Evolutionary conservation across 768 basidiomycete species (phyloP).

Genomic region (Tulasnella sp.): DNA sequence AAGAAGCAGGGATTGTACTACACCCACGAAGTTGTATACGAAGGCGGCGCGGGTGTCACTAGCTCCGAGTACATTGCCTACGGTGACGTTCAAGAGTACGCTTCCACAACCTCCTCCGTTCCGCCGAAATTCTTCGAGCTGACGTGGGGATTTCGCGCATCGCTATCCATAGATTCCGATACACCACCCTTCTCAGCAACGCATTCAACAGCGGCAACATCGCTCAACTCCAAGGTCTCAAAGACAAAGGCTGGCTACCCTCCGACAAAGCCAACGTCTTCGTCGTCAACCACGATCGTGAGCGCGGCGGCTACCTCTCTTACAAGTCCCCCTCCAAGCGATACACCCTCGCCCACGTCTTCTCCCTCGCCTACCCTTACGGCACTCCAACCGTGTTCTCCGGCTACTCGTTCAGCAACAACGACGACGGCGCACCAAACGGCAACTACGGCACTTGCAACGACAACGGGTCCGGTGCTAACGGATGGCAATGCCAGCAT

Average conservation of each 20-base stretch:
- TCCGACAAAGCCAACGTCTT: constrained; percentile 53
- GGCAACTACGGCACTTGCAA: constrained; percentile 33
- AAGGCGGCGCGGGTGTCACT: constrained; percentile 52
- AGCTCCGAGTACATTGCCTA: constrained; percentile 22
- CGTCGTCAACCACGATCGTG: constrained; percentile 31
- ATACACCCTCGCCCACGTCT: constrained; percentile 12
- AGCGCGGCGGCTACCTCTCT: neutral
- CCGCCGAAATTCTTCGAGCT: neutral
- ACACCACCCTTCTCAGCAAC: constrained; percentile 43
- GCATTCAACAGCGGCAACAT: constrained; percentile 44
- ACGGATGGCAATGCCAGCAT: constrained; percentile 25
- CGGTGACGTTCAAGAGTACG: neutral
- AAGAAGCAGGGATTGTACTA: constrained; percentile 40
- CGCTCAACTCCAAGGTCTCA: neutral
- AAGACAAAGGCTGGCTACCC: constrained; percentile 47
- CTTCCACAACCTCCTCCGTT: neutral
- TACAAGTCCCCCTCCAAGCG: constrained; percentile 5
- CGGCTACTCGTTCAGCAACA: constrained; percentile 39
- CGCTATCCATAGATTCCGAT: constrained; percentile 41
- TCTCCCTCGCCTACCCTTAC: constrained; percentile 40
- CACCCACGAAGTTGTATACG: neutral
- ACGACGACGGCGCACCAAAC: constrained; percentile 55
- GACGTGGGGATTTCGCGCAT: neutral
- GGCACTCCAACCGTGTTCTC: constrained; percentile 59
- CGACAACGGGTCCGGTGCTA: constrained; percentile 18